These are phyloP conservation scores for Lactifluus rugatus DNA, from an alignment of 768 basidiomycete species.

Conservation along the genomic window DNA sequence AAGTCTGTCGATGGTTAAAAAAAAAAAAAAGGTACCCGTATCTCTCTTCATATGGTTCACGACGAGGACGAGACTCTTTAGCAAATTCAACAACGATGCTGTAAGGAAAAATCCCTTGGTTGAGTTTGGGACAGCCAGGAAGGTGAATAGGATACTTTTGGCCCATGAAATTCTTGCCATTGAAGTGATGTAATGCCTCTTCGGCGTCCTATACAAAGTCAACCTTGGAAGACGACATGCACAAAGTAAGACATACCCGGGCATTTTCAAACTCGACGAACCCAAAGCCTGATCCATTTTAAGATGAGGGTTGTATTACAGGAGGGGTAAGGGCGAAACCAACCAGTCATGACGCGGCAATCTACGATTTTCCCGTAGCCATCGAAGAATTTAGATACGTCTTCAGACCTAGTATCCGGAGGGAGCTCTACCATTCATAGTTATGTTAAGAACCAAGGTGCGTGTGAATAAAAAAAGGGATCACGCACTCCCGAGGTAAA, in stretches of 20 bases:
- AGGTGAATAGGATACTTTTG: conserved; percentile 44
- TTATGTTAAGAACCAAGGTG: not conserved
- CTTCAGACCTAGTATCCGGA: conserved; percentile 70
- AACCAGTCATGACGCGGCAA: conserved; percentile 91
- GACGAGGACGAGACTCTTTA: conserved; percentile 81
- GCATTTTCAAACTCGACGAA: conserved; percentile 93
- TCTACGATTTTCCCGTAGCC: conserved; percentile 84
- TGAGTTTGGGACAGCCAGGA: not conserved
- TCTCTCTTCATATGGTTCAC: conserved; percentile 61
- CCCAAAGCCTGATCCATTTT: conserved; percentile 59
- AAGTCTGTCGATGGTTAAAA: not conserved
- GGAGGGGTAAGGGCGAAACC: conserved; percentile 21
- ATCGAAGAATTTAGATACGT: conserved; percentile 83
- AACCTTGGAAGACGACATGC: not conserved
- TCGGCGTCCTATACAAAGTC: conserved; percentile 69
- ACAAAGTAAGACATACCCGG: conserved; percentile 37
- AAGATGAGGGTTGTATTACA: not conserved
- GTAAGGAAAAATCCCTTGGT: conserved; percentile 2
- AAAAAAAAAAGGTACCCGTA: conserved; percentile 25
- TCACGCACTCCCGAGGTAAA: conserved; percentile 73
- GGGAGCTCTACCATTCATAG: conserved; percentile 52
- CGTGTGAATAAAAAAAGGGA: not conserved
- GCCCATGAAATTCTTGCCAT: conserved; percentile 86
- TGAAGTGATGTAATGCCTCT: conserved; percentile 80
- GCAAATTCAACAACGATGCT: conserved; percentile 97